A percentile compares a stretch with the other conserved stretches of the same genome.
Conservation (phyloP, 1,139 yeast species). For the Magnusiomyces sp. region DNA sequence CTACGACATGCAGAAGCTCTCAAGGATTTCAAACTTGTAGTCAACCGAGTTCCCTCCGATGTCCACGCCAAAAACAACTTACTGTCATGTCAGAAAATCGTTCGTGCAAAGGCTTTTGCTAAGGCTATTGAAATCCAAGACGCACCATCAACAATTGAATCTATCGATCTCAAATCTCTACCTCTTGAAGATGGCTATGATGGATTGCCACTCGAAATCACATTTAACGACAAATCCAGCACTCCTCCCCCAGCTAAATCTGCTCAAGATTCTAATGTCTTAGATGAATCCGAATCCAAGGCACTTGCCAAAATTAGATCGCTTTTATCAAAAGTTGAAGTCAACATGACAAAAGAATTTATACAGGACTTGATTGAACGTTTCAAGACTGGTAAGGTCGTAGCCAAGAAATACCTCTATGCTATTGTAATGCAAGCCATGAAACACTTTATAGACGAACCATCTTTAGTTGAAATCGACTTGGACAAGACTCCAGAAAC, state of each 20-base stretch:
- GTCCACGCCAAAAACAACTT: slow-evolving; percentile 55
- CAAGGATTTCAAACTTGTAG: slow-evolving; percentile 56
- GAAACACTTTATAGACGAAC: slow-evolving; percentile 54
- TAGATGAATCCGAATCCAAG: slow-evolving; percentile 10
- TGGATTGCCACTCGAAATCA: slow-evolving; percentile 52
- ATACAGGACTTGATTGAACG: slow-evolving; percentile 55
- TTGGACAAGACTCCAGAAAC: slow-evolving; percentile 29
- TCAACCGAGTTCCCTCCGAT: slow-evolving; percentile 61
- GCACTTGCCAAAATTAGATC: slow-evolving; percentile 10
- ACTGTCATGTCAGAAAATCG: slow-evolving; percentile 55
- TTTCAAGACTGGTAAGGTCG: slow-evolving; percentile 62
- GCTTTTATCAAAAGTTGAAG: slow-evolving; percentile 8
- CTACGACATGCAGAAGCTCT: slow-evolving; percentile 69
- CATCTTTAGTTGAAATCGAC: slow-evolving; percentile 65
- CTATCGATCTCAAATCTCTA: slow-evolving; percentile 39
- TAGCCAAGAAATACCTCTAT: slow-evolving; percentile 76
- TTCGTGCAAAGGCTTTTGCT: slow-evolving; percentile 74
- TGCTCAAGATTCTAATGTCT: slow-evolving; percentile 15
- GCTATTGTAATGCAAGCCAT: slow-evolving; percentile 73
- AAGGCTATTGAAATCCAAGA: slow-evolving; percentile 74
- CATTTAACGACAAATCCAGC: slow-evolving; percentile 26
- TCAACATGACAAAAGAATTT: slow-evolving; percentile 41
- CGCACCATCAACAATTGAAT: slow-evolving; percentile 37
- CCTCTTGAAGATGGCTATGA: slow-evolving; percentile 51
- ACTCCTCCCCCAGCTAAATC: slow-evolving; percentile 5